phyloP scores from a whole-genome alignment of 331 rosid genomes.

The Quercus tomentella region DNA sequence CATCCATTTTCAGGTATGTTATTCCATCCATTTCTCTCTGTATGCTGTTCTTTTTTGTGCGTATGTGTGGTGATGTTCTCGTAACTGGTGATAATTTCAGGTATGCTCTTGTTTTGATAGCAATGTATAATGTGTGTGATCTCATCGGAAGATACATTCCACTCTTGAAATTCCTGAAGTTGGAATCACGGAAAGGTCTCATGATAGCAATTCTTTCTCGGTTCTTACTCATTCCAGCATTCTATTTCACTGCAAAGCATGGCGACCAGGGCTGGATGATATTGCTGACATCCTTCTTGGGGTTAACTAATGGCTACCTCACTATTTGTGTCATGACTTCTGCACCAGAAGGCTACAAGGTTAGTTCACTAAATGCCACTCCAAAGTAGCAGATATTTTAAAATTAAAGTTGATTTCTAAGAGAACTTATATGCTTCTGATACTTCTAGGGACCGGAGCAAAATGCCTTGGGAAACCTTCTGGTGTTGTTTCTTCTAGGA shows the following conservation, averaged over 20 bases:
- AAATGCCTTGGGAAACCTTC: conserved; percentile 83
- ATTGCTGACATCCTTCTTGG: conserved; percentile 73
- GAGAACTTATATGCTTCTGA: conserved; percentile 3
- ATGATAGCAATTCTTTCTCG: conserved; percentile 41
- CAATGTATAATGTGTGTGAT: conserved; percentile 79
- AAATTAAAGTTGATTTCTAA: not conserved
- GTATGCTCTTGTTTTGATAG: conserved; percentile 82
- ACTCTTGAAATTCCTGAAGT: conserved; percentile 39
- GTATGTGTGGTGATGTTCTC: not conserved
- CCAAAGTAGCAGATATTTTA: not conserved
- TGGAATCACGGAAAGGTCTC: conserved; percentile 64
- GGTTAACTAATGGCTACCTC: conserved; percentile 83
- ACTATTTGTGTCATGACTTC: conserved; percentile 83
- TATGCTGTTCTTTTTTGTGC: not conserved
- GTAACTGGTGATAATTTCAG: conserved; percentile 28
- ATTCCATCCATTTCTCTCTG: not conserved
- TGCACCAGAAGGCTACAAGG: conserved; percentile 97
- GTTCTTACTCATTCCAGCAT: conserved; percentile 74
- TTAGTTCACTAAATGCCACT: conserved; percentile 14
- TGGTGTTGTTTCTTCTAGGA: conserved; percentile 71
- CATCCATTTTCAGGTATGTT: not conserved
- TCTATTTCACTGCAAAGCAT: conserved; percentile 79
- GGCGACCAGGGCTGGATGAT: conserved; percentile 97
- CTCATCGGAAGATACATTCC: conserved; percentile 85
- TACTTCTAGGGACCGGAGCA: conserved; percentile 85